phyloP scores from a whole-genome alignment of 257 asterid species.

The Solanum sitiens region DNA sequence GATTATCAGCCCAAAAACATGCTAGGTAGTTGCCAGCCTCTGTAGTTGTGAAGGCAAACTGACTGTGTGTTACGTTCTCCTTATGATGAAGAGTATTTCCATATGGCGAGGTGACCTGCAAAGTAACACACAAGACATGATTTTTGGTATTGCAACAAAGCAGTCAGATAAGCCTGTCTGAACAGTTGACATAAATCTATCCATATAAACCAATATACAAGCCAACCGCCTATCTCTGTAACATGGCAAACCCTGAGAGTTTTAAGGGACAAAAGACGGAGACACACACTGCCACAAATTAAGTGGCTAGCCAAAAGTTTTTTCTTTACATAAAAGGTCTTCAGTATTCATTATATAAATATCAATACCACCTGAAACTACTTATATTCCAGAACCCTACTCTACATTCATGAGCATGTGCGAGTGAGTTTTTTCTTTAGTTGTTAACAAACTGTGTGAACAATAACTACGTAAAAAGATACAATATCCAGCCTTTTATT shows the following conservation, averaged over 20 bases:
- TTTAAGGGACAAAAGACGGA: not conserved
- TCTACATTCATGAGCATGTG: not conserved
- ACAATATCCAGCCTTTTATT: not conserved
- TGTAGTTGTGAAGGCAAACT: constrained; percentile 72
- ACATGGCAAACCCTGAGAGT: not conserved
- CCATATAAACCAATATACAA: not conserved
- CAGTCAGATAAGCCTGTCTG: not conserved
- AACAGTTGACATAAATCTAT: not conserved
- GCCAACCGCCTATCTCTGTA: not conserved
- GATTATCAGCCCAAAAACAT: constrained; percentile 59
- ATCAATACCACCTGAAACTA: not conserved
- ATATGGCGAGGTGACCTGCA: constrained; percentile 71
- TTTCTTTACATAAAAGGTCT: not conserved
- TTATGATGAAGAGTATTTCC: constrained; percentile 57
- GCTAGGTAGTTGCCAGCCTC: constrained; percentile 83
- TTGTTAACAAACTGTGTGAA: not conserved
- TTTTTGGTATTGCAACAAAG: not conserved
- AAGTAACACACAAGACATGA: not conserved
- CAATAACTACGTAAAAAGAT: not conserved
- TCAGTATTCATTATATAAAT: not conserved
- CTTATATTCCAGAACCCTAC: not conserved
- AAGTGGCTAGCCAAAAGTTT: not conserved
- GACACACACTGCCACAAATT: not conserved
- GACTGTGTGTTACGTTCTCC: constrained; percentile 69
- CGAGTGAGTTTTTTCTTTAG: not conserved